Conservation (phyloP, 257 asterid species). For the Nicotiana knightiana region DNA sequence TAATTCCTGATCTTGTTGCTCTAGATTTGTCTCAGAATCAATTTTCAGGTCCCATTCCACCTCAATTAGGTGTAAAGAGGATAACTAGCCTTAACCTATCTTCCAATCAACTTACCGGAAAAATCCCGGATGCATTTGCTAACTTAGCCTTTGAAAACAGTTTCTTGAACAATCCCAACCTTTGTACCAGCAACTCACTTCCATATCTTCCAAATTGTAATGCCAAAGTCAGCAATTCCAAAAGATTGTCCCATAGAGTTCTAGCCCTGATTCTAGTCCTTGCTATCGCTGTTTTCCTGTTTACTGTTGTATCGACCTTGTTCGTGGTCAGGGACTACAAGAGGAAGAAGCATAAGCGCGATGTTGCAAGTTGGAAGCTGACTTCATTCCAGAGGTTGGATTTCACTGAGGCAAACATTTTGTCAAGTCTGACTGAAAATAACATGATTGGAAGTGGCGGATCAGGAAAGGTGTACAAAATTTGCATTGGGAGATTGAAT, state of each 20-base stretch:
- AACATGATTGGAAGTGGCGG: slow-evolving; percentile 64
- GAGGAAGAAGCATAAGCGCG: slow-evolving; percentile 48
- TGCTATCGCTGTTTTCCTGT: slow-evolving; percentile 25
- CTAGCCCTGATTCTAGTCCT: slow-evolving; percentile 47
- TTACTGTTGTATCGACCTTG: slow-evolving; percentile 23
- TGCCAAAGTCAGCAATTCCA: slow-evolving; percentile 14
- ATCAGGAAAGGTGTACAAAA: slow-evolving; percentile 52
- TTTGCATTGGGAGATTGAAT: slow-evolving; percentile 24
- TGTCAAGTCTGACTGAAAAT: slow-evolving; percentile 40
- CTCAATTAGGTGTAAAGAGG: slow-evolving; percentile 44
- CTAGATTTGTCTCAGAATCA: slow-evolving; percentile 61
- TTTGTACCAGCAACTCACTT: slow-evolving; percentile 41
- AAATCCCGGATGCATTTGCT: slow-evolving; percentile 55
- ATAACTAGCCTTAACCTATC: slow-evolving; percentile 62
- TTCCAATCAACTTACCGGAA: slow-evolving; percentile 56
- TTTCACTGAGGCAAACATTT: slow-evolving; percentile 37
- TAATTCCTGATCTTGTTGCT: slow-evolving; percentile 55
- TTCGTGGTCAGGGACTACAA: slow-evolving; percentile 40
- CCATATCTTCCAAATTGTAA: slow-evolving; percentile 40
- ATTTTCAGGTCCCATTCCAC: slow-evolving; percentile 62
- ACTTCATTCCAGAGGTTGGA: slow-evolving; percentile 69
- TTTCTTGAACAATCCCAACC: slow-evolving; percentile 54
- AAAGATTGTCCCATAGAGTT: slow-evolving; percentile 31
- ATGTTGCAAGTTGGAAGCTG: slow-evolving; percentile 62
- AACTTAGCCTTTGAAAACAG: slow-evolving; percentile 62